A percentile compares a stretch with the other conserved stretches of the same genome.
Evolutionary conservation across 1,284 basidiomycete species (phyloP).

Genomic region (Peniophora sp.): DNA sequence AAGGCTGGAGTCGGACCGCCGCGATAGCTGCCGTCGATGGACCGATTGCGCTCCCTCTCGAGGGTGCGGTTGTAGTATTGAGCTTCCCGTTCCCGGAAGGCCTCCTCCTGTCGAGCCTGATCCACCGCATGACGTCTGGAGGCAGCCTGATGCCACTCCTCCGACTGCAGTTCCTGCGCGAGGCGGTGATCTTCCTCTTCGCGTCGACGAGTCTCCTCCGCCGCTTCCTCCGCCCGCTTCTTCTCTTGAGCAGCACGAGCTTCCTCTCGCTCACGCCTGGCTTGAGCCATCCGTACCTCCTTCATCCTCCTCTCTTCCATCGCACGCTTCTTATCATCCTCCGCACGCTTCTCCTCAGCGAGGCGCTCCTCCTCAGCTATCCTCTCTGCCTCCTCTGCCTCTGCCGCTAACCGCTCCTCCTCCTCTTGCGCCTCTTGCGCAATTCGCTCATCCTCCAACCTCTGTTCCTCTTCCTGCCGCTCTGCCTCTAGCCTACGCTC

Average conservation of each 20-base stretch:
- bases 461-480: background rate
- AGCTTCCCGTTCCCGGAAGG: conserved; percentile 17
- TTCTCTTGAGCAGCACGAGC: conserved; percentile 4
- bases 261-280: conserved; percentile 3
- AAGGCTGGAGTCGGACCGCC: too few relatives aligned
- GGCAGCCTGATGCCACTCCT: background rate
- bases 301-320: conserved; percentile 8
- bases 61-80: conserved; percentile 14
- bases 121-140: background rate
- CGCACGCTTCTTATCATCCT: conserved; percentile 2
- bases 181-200: conserved; percentile 4
- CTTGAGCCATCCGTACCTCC: background rate
- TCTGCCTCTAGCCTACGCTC: background rate
- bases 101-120: conserved; percentile 5
- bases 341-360: conserved; percentile 1
- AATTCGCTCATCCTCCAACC: conserved; percentile 1
- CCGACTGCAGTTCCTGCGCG: conserved; percentile 1
- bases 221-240: conserved; percentile 9
- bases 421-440: conserved; percentile 9
- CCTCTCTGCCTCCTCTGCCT: conserved; percentile 7
- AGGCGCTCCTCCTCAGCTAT: conserved; percentile 4
- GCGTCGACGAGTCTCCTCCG: conserved; percentile 7
- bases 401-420: conserved; percentile 3
- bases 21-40: conserved; percentile 12
- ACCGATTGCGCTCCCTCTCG: conserved; percentile 20